Evolutionary conservation across 2,329 filamentous ascomycete species (phyloP), one percentile per base, ranked within the genome.

Genomic region (Talaromyces sp.): DNA sequence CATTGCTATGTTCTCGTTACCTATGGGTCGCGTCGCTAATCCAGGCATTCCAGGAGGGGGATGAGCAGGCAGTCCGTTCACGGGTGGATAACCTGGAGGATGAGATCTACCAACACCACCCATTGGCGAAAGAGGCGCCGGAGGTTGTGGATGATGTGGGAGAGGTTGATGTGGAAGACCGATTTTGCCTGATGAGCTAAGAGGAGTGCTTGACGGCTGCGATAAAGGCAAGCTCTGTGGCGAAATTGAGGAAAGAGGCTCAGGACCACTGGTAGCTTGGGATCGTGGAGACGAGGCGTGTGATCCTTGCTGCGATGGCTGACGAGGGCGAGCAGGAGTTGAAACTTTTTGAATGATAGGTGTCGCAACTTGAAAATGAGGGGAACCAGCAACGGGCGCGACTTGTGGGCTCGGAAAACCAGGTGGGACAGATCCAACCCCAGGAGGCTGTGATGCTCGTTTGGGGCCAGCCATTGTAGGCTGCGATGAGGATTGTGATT

Each of bases 281-380:
- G 80, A 82, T 54, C 77, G 88, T 3, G 92, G 90, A 60, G 88
- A 89, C 7, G 87, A 85, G 8, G 86, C 82, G 73, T 88, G 87
- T 10, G 87, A 87, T 31, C 88, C 89, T 74, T 95, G 92, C 68
- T 96, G 92, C 9, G 92, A 95, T 56, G 87, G 80, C 67, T 93
- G 91, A 63, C 92, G 88, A 43, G 88, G 85, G 67, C 90, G 90
- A 68, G 88, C 89, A 9, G 93, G 91, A 13, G 91, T 93, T 5
- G 92, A 88, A 22, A 89, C 88, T 75, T 97, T 97, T 13, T 93
- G 88, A 56, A 96, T 79, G 31, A 88, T 89, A 8, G 95, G 94
- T 39, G 91, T 95, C 10, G 91, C 90, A 67, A 92, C 83, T 33
- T 89, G 82, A 60, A 94, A 85, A 74, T 92, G 91, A 8, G 94